These are phyloP conservation scores for Schizopora paradoxa DNA, from an alignment of 1,284 basidiomycete species.

Conservation along the genomic window DNA sequence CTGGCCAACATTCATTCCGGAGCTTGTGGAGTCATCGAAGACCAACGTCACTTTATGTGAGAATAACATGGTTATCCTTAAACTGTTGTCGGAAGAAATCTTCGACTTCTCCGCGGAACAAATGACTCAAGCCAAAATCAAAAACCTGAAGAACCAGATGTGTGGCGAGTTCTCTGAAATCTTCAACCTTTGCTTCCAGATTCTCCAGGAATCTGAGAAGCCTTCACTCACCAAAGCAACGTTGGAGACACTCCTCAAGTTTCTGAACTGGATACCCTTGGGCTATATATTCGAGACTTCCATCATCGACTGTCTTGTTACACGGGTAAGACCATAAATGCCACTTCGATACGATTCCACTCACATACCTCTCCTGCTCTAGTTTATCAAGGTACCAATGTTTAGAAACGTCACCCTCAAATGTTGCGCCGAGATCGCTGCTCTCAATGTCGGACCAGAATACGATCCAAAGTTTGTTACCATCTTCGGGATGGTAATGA, in stretches of 20 bases:
- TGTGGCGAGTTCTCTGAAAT: constrained; percentile 96
- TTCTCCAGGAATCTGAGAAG: constrained; percentile 97
- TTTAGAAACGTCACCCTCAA: constrained; percentile 98
- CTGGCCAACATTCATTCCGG: constrained; percentile 97
- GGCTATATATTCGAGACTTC: constrained; percentile 99
- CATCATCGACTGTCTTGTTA: constrained; percentile 91
- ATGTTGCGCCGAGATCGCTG: constrained; percentile 96
- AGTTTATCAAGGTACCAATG: constrained; percentile 96
- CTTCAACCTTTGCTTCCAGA: constrained; percentile 93
- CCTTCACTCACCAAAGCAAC: constrained; percentile 93
- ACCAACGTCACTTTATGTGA: constrained; percentile 96
- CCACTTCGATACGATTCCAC: constrained; percentile 11
- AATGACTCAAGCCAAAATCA: constrained; percentile 98
- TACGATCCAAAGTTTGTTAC: constrained; percentile 98
- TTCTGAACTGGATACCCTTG: constrained; percentile 99
- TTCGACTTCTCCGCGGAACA: constrained; percentile 99
- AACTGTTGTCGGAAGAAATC: constrained; percentile 97
- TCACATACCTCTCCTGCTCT: constrained; percentile 12
- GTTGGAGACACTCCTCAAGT: constrained; percentile 91
- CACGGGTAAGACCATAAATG: constrained; percentile 53
- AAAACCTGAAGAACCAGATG: constrained; percentile 97
- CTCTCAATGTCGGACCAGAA: constrained; percentile 93
- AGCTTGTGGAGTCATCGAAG: constrained; percentile 96
- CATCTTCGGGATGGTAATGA: constrained; percentile 98
- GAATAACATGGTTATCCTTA: constrained; percentile 99